Conservation (phyloP, 2,329 filamentous ascomycete genomes). For the Delphinella strobiligena region DNA sequence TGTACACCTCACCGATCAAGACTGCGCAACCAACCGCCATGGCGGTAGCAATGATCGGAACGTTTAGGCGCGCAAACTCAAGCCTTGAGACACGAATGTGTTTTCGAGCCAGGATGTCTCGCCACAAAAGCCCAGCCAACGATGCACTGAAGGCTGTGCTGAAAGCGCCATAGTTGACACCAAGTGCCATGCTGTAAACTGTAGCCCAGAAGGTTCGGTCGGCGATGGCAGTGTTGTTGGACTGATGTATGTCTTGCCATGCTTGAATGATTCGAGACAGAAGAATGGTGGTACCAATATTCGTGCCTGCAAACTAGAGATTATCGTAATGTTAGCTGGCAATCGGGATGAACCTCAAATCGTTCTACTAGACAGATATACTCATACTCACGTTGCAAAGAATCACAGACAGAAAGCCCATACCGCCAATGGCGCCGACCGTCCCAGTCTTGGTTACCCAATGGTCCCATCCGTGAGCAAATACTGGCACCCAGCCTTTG, state of each 20-base stretch:
- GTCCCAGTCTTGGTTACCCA: slow-evolving; percentile 61
- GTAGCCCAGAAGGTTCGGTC: slow-evolving; percentile 62
- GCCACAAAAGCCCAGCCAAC: slow-evolving; percentile 59
- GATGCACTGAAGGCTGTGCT: slow-evolving; percentile 61
- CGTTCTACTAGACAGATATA: slow-evolving; percentile 10
- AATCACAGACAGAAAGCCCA: slow-evolving; percentile 60
- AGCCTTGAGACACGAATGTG: slow-evolving; percentile 51
- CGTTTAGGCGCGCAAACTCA: slow-evolving; percentile 57
- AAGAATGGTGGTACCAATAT: slow-evolving; percentile 65
- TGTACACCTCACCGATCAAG: slow-evolving; percentile 52
- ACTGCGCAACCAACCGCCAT: slow-evolving; percentile 54
- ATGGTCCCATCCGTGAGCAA: slow-evolving; percentile 61
- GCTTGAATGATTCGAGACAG: slow-evolving; percentile 58
- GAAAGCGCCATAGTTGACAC: slow-evolving; percentile 65
- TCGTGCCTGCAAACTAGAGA: slow-evolving; percentile 67
- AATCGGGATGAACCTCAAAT: slow-evolving; percentile 1
- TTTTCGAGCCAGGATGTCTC: slow-evolving; percentile 56
- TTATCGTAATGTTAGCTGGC: too few species aligned
- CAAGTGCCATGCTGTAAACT: slow-evolving; percentile 62
- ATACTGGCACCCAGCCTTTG: slow-evolving; percentile 63
- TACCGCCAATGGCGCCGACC: slow-evolving; percentile 55
- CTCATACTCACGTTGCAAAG: slow-evolving; percentile 53
- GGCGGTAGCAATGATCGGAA: slow-evolving; percentile 57
- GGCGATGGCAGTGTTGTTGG: slow-evolving; percentile 37
- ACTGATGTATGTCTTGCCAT: slow-evolving; percentile 49